Evolutionary conservation across 768 basidiomycete genomes (phyloP), one percentile per base, ranked within the genome.

Genomic region (Coprinellus micaceus): DNA sequence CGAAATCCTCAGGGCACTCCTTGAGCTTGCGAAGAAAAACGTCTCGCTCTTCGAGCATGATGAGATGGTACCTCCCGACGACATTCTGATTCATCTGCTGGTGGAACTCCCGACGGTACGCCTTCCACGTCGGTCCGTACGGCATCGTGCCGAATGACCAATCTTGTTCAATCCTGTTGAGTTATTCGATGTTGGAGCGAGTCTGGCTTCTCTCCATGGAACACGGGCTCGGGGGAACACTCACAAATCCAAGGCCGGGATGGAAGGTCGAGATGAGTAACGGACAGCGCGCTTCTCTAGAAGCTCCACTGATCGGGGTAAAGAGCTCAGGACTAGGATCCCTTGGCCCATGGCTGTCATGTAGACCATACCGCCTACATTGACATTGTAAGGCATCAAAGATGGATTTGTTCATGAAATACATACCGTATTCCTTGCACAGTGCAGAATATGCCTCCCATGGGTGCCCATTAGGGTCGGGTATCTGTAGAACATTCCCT

Each of bases 401-500:
- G 36, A 49, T n/a, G 7, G n/a, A 12, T 17, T 11, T 4, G 5
- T 28, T 22, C 7, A 4, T 33, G 12, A 24, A 6, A 21, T 4
- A 40, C 54, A 19, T 57, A 65, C 77, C 73, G 51, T 71, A 76
- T 65, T 72, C 63, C 49, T 68, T 61, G 26, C 66, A 67, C 75
- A 76, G 78, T 36, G 70, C 59, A 1, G 66, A 22, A 51, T 72
- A 76, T 11, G 67, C 64, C 58, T 75, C 52, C 75, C 76, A 79
- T 10, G 69, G 67, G 33, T 33, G 13, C 33, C 13, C 7, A 21
- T 67, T 68, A 19, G 58, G 44, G 10, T 66, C 64, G 10, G 78
- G 78, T 68, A 78, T 70, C 39, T 77, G 74, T 1, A 74, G 62
- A n/a, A 77, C 58, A 58, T 80, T 80, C 2, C 78, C 78, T 22